These are phyloP conservation scores for Xylaria sp. DNA, from an alignment of 2,329 filamentous ascomycete genomes.

Conservation along the genomic window DNA sequence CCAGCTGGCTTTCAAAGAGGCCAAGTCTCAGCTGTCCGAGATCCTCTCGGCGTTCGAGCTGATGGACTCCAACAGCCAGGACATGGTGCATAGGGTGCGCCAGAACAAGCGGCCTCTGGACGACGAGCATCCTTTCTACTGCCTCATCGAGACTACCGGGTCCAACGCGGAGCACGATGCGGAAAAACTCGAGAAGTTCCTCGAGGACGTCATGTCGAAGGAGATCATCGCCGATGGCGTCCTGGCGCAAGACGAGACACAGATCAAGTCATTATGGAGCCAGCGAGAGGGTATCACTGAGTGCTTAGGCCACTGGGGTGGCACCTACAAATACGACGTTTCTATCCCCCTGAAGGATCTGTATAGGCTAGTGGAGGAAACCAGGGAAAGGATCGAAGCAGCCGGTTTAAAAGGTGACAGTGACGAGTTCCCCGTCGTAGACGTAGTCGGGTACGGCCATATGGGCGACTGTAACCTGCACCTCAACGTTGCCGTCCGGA, in stretches of 20 bases:
- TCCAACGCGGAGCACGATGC: slow-evolving; percentile 94
- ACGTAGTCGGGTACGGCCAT: slow-evolving; percentile 95
- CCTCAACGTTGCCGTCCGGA: slow-evolving; percentile 84
- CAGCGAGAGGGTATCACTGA: slow-evolving; percentile 96
- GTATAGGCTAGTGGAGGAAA: slow-evolving; percentile 90
- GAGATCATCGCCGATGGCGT: slow-evolving; percentile 91
- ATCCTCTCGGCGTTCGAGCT: slow-evolving; percentile 98
- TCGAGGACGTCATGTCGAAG: slow-evolving; percentile 90
- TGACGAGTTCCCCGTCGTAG: slow-evolving; percentile 80
- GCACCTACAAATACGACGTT: slow-evolving; percentile 98
- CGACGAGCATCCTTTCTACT: slow-evolving; percentile 90
- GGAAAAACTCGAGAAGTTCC: slow-evolving; percentile 88
- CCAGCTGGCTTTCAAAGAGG: slow-evolving; percentile 85
- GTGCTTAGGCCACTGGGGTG: slow-evolving; percentile 87
- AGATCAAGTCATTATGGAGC: slow-evolving; percentile 84
- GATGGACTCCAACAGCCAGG: slow-evolving; percentile 89
- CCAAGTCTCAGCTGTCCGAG: slow-evolving; percentile 90
- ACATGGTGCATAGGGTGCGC: slow-evolving; percentile 78
- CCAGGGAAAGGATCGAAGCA: slow-evolving; percentile 74
- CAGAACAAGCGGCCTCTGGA: slow-evolving; percentile 84
- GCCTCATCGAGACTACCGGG: slow-evolving; percentile 93
- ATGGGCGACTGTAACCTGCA: slow-evolving; percentile 98
- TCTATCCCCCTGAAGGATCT: slow-evolving; percentile 91
- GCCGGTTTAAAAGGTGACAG: slow-evolving; percentile 82
- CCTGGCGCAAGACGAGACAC: slow-evolving; percentile 91